Conservation (phyloP, 2,329 filamentous ascomycete species). For the Fusarium begoniae region DNA sequence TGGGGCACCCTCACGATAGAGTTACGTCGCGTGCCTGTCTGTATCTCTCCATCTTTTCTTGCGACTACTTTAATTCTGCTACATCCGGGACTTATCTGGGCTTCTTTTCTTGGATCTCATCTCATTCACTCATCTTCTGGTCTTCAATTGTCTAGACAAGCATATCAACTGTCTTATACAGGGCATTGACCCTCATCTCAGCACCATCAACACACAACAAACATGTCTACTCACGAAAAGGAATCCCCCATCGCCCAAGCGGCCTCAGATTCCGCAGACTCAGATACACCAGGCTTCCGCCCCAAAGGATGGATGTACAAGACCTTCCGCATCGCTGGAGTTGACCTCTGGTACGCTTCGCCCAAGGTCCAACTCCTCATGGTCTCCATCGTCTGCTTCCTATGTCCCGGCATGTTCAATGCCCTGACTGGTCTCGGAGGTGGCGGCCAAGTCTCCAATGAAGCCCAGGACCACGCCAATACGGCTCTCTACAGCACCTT, state of each 20-base stretch:
- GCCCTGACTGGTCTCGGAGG: conserved; percentile 72
- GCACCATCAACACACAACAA: neutral
- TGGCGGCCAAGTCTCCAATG: conserved; percentile 61
- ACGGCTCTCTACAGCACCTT: conserved; percentile 79
- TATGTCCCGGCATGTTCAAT: conserved; percentile 80
- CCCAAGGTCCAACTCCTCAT: conserved; percentile 76
- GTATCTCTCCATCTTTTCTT: conserved; percentile 20
- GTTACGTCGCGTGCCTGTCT: conserved; percentile 14
- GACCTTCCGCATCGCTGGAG: conserved; percentile 62
- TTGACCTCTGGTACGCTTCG: conserved; percentile 75
- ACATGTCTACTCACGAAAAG: conserved; percentile 44
- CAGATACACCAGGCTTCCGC: conserved; percentile 40
- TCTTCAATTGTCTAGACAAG: neutral
- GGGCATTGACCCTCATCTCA: conserved; percentile 8
- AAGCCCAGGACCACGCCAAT: conserved; percentile 70
- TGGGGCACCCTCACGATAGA: conserved; percentile 13
- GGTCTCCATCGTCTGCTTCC: conserved; percentile 65
- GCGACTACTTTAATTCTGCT: conserved; percentile 31
- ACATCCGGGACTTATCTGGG: neutral
- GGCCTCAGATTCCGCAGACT: conserved; percentile 23
- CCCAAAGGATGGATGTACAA: conserved; percentile 75
- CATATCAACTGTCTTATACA: neutral
- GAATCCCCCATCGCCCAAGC: conserved; percentile 28
- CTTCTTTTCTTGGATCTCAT: neutral
- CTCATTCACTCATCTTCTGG: neutral